These are phyloP conservation scores for Alternaria tenuissima DNA, from an alignment of 2,329 filamentous ascomycete genomes.

Conservation along the genomic window DNA sequence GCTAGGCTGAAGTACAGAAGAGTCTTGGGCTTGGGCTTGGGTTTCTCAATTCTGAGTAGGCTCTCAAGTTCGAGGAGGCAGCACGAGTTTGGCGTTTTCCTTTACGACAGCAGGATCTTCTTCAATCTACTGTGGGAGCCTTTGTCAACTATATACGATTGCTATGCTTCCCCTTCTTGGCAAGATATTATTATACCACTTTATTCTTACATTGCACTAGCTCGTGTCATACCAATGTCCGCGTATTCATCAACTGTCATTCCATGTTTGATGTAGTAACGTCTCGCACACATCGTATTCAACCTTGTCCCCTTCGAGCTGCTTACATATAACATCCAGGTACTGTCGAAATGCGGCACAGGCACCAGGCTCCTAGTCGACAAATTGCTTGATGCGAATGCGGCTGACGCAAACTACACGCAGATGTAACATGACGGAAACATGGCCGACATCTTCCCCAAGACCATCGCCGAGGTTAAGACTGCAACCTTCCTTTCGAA, in stretches of 20 bases:
- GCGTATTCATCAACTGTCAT: background rate
- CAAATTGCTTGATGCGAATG: constrained; percentile 5
- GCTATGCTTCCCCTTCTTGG: background rate
- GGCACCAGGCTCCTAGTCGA: background rate
- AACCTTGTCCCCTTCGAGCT: background rate
- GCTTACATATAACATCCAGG: background rate
- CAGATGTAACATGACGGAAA: background rate
- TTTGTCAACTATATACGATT: constrained; percentile 9
- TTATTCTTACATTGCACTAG: background rate
- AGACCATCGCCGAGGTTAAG: background rate
- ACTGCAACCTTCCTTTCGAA: background rate
- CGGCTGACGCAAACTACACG: background rate
- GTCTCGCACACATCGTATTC: background rate
- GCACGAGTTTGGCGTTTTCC: constrained; percentile 5
- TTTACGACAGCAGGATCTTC: constrained; percentile 28
- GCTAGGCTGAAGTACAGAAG: background rate
- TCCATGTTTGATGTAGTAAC: background rate
- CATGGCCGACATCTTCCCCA: background rate
- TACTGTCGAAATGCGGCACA: background rate
- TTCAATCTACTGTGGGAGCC: background rate
- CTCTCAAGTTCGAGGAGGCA: background rate
- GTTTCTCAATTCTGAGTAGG: background rate
- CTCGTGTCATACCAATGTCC: background rate
- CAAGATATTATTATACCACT: constrained; percentile 4
- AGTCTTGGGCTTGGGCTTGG: constrained; percentile 1